A percentile compares a stretch with the other conserved stretches of the same genome.
Conservation (phyloP, 805 yeast genomes). For the Candida sakaeoensis region DNA sequence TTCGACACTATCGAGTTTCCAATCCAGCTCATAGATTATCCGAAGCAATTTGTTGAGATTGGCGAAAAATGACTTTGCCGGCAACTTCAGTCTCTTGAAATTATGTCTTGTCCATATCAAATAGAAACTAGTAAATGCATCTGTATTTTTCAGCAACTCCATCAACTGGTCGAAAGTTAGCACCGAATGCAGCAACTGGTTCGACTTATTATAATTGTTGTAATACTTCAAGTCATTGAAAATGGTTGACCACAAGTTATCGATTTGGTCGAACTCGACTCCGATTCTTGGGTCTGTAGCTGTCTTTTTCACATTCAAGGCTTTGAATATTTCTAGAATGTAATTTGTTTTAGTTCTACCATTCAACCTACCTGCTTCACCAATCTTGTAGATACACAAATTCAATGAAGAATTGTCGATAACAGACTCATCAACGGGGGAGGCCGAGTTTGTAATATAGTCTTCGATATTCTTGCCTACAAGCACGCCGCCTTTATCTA, state of each 20-base stretch:
- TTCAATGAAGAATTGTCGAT: conserved; percentile 30
- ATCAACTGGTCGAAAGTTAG: conserved; percentile 18
- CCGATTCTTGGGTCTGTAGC: conserved; percentile 16
- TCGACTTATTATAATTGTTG: conserved; percentile 16
- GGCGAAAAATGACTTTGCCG: conserved; percentile 11
- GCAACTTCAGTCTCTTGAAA: conserved; percentile 15
- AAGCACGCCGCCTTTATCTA: conserved; percentile 2
- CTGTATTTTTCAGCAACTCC: conserved; percentile 18
- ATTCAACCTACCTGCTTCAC: conserved; percentile 18
- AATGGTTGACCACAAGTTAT: conserved; percentile 25
- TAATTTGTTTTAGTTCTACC: conserved; percentile 18
- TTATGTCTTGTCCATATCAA: conserved; percentile 3
- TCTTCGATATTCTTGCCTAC: background rate
- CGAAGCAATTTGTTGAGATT: conserved; percentile 20
- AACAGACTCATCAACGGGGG: background rate
- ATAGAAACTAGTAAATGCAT: conserved; percentile 20
- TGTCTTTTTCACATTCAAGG: conserved; percentile 16
- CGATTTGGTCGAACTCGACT: conserved; percentile 26
- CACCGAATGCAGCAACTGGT: background rate
- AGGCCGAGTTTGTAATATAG: conserved; percentile 9
- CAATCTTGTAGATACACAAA: conserved; percentile 30
- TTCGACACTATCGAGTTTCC: conserved; percentile 17
- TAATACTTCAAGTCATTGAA: conserved; percentile 15
- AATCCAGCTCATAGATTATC: conserved; percentile 22
- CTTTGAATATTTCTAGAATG: conserved; percentile 25